A percentile compares a stretch with the other conserved stretches of the same genome.
These are phyloP conservation scores for Bjerkandera adusta DNA, from an alignment of 1,284 basidiomycete species.

Conservation along the genomic window DNA sequence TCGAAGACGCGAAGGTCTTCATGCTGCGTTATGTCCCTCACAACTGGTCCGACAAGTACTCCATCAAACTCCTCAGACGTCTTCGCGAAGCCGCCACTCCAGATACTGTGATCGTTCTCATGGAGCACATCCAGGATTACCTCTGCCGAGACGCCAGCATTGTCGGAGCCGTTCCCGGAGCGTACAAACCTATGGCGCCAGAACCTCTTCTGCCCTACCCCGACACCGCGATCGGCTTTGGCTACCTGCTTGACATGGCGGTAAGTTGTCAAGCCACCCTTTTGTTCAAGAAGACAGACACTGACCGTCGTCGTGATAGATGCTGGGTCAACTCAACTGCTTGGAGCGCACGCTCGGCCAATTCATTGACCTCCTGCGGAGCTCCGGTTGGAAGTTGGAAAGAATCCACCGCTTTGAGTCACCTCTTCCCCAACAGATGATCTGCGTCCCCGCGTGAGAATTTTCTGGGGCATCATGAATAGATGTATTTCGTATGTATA, in stretches of 20 bases:
- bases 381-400: conserved; percentile 13
- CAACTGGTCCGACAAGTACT: conserved; percentile 25
- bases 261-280: no score
- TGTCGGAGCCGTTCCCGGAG: conserved; percentile 4
- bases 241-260: conserved; percentile 10
- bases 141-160: conserved; percentile 8
- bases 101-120: conserved; percentile 12
- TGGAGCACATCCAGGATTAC: conserved; percentile 14
- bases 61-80: conserved; percentile 22
- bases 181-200: conserved; percentile 5
- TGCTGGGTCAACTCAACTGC: conserved; percentile 7
- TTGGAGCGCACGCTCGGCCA: conserved; percentile 13
- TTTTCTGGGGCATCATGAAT: no score
- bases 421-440: conserved; percentile 5
- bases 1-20: conserved; percentile 25
- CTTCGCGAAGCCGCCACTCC: conserved; percentile 22
- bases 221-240: conserved; percentile 4
- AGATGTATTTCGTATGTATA: no score
- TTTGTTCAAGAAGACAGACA: no score
- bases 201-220: conserved; percentile 12
- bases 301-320: background rate
- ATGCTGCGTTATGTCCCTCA: conserved; percentile 27
- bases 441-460: conserved; percentile 4
- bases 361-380: conserved; percentile 4
- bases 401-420: conserved; percentile 7